Evolutionary conservation across 1,284 basidiomycete species (phyloP).

Genomic region (Vanrija sp.): DNA sequence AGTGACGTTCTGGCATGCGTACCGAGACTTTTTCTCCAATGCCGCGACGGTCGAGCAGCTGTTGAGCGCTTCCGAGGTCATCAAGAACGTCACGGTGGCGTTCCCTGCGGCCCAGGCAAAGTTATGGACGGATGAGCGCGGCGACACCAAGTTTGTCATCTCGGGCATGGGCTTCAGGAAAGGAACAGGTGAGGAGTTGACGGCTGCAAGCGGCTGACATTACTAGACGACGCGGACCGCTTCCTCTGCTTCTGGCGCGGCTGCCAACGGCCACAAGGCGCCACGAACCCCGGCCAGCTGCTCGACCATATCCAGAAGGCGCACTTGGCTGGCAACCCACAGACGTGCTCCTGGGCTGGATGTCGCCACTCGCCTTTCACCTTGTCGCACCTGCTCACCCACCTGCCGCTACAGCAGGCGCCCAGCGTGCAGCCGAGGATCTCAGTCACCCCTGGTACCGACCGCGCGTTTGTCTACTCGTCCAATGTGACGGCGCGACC

Average conservation of each 20-base stretch:
- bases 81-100: conserved; percentile 46
- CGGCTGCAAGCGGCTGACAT: conserved; percentile 5
- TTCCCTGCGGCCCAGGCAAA: conserved; percentile 43
- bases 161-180: conserved; percentile 43
- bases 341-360: conserved; percentile 32
- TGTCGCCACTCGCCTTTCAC: conserved; percentile 33
- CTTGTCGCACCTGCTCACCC: conserved; percentile 39
- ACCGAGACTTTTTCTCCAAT: conserved; percentile 44
- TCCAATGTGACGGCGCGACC: conserved; percentile 22
- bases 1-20: conserved; percentile 48
- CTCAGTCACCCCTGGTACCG: conserved; percentile 11
- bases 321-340: conserved; percentile 21
- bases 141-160: conserved; percentile 44
- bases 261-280: conserved; percentile 19
- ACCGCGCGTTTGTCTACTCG: conserved; percentile 7
- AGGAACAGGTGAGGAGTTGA: conserved; percentile 24
- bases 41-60: conserved; percentile 34
- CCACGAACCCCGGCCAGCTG: conserved; percentile 24
- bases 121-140: conserved; percentile 32
- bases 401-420: conserved; percentile 26
- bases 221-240: conserved; percentile 33
- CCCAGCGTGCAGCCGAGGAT: conserved; percentile 17
- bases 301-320: conserved; percentile 28
- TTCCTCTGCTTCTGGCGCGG: conserved; percentile 37
- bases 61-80: conserved; percentile 44